These are phyloP conservation scores for Stagonosporopsis cucurbitacearum DNA, from an alignment of 2,329 filamentous ascomycete species.

Conservation along the genomic window DNA sequence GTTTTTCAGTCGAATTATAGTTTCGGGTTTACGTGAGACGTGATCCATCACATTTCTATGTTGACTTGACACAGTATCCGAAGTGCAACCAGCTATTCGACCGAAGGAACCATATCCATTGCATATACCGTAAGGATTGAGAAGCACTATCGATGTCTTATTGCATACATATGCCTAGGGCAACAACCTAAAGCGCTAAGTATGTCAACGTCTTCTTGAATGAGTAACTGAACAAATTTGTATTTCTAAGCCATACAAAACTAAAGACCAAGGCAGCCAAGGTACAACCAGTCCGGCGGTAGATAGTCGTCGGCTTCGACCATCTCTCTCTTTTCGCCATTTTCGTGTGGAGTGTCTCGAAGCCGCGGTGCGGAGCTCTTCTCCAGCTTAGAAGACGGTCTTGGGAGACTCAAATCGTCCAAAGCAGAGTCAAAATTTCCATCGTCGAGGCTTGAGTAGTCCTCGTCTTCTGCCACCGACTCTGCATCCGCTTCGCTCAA, in stretches of 20 bases:
- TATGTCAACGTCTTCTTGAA: no score
- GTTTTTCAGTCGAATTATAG: no score
- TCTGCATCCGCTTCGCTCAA: accelerated
- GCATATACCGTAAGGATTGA: no score
- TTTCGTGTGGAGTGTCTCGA: not conserved
- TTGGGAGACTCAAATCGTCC: no score
- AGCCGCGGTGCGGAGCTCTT: no score
- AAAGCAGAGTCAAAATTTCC: not conserved
- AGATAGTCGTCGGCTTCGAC: not conserved
- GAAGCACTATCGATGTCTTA: no score
- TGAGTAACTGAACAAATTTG: not conserved
- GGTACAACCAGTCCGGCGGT: not conserved
- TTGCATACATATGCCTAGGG: not conserved
- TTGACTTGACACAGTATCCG: no score
- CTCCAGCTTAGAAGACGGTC: not conserved
- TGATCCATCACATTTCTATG: no score
- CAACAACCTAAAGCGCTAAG: not conserved
- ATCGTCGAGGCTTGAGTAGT: not conserved
- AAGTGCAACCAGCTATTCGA: no score
- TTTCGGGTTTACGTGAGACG: no score
- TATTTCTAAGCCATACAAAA: not conserved
- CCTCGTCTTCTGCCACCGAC: not conserved
- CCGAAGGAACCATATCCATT: no score
- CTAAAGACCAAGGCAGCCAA: not conserved
- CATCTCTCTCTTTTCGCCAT: not conserved